Base-by-base conservation (phyloP, 2,329 filamentous ascomycete genomes). In the Sarocladium strictum region DNA sequence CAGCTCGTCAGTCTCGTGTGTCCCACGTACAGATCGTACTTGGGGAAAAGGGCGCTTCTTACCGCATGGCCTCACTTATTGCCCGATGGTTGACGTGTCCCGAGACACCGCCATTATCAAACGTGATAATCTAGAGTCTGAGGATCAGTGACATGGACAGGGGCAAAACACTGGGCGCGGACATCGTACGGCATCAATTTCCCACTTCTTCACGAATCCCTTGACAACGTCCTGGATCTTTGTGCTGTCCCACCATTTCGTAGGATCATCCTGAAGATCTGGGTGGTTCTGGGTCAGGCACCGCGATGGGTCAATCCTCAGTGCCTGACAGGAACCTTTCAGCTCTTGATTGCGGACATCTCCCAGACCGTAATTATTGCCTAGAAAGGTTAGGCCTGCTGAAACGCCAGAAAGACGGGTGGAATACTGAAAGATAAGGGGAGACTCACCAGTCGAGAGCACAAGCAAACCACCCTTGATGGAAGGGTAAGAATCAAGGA, bases 41-140 rank as follows among this genome's bases (percentile, higher is more conserved):
- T 4, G 57, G 3, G 24, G 14, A 29, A 47, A 15, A 47, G 17
- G 40, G 21, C 19, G n/a, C n/a, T n/a, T 21, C 43, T 29, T 63
- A 72, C 70, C 59, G 65, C 29, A 73, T 64, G 2, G 69, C 71
- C 15, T 64, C 64, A 59, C 67, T 71, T 51, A 73, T 69, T 15
- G 70, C 69, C 19, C 68, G 57, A 54, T 73, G 71, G 53, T 73
- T 72, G 52, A 72, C 64, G 53, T 73, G 70, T 5, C 69, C 68
- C 1, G 69, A 72, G 5, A 72, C 65, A 15, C 70, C 71, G 23
- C 67, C 67, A n/a, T 67, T 55, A 40, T 73, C 71, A 55, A 73
- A 73, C 0, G 70, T 73, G 51, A 72, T 64, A 53, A 73, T 72
- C 67, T 65, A 12, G 2, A 17, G n/a, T n/a, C 33, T 6, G 6